Conservation (phyloP, 768 basidiomycete species). For the Roridomyces roridus region DNA sequence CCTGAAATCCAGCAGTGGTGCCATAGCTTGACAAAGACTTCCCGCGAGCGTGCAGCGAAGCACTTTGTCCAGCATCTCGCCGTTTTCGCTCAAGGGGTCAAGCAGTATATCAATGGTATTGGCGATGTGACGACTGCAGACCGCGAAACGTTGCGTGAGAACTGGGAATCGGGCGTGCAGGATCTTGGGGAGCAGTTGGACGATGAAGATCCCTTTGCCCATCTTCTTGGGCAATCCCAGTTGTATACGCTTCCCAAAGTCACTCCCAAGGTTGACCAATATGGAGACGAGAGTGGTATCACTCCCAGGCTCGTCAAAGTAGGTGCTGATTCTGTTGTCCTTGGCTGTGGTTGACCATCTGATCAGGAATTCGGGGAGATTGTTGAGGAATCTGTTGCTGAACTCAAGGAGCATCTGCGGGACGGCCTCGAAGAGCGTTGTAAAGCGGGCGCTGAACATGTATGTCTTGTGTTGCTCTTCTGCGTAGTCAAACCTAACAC, state of each 20-base stretch:
- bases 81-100: conserved; percentile 53
- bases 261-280: conserved; percentile 46
- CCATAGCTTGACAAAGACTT: conserved; percentile 56
- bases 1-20: conserved; percentile 66
- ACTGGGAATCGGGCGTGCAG: conserved; percentile 54
- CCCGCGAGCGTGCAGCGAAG: conserved; percentile 52
- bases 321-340: conserved; percentile 11
- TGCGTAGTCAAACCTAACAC: background rate
- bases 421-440: conserved; percentile 68
- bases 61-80: conserved; percentile 55
- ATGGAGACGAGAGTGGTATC: conserved; percentile 51
- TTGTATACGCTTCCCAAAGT: conserved; percentile 43
- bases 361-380: conserved; percentile 53
- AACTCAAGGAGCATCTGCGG: conserved; percentile 54
- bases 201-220: conserved; percentile 39
- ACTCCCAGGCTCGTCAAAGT: conserved; percentile 52
- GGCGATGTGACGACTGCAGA: conserved; percentile 58
- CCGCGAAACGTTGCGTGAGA: conserved; percentile 52
- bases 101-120: conserved; percentile 55
- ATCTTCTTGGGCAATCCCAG: conserved; percentile 36
- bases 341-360: background rate
- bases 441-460: conserved; percentile 54
- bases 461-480: conserved; percentile 32
- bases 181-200: conserved; percentile 29
- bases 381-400: conserved; percentile 50